phyloP scores from a whole-genome alignment of 1,139 yeast species.

The Wickerhamomyces sp. region DNA sequence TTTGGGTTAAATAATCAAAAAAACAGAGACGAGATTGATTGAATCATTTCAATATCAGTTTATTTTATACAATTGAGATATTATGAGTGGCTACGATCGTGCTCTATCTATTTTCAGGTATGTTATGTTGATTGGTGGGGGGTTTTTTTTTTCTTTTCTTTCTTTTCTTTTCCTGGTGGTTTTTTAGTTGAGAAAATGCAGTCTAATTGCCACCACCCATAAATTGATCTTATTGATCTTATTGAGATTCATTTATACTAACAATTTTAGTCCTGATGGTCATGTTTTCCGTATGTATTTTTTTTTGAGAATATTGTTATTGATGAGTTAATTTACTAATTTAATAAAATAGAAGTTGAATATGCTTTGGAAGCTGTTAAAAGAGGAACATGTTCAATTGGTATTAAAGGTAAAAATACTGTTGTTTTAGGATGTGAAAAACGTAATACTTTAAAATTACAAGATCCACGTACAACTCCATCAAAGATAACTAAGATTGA shows the following conservation, averaged over 20 bases:
- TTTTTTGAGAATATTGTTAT: no score
- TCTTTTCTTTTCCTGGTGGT: neutral
- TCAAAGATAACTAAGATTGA: slow-evolving; percentile 90
- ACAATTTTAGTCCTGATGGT: slow-evolving; percentile 78
- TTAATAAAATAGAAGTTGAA: slow-evolving; percentile 62
- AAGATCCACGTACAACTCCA: slow-evolving; percentile 95
- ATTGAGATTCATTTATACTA: slow-evolving; percentile 14
- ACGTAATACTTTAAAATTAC: slow-evolving; percentile 89
- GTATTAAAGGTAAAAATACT: slow-evolving; percentile 83
- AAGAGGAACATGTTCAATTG: slow-evolving; percentile 97
- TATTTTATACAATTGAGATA: no score
- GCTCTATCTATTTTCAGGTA: slow-evolving; percentile 96
- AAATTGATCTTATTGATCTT: slow-evolving; percentile 2
- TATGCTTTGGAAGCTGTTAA: slow-evolving; percentile 98
- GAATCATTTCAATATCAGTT: neutral
- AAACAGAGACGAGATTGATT: neutral
- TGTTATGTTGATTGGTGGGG: slow-evolving; percentile 29
- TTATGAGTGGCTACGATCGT: slow-evolving; percentile 98
- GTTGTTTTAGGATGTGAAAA: slow-evolving; percentile 97
- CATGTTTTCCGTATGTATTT: slow-evolving; percentile 91
- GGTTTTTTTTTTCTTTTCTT: no score
- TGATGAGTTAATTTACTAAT: no score
- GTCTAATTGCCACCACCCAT: slow-evolving; percentile 10
- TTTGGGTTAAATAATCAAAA: no score
- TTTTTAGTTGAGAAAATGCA: neutral